Percentiles rank a stretch among this genome's conserved stretches.
Evolutionary conservation across 2,329 filamentous ascomycete genomes (phyloP).

Genomic region (Cyanodermella asteris): DNA sequence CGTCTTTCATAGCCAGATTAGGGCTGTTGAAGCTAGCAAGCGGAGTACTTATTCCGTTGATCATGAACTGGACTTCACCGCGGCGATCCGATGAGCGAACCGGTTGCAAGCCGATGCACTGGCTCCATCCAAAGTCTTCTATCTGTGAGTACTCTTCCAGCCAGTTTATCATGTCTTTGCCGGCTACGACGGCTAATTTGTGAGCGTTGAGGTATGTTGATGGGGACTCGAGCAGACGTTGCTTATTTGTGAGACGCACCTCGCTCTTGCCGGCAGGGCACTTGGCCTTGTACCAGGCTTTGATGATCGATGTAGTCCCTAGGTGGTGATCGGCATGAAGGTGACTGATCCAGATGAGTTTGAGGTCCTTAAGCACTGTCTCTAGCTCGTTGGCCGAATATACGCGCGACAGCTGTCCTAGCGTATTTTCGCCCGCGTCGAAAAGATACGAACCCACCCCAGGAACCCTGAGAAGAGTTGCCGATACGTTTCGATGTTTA

Average conservation of each 20-base stretch:
- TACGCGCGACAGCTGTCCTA: conserved; percentile 64
- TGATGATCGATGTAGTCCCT: conserved; percentile 59
- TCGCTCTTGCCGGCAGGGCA: no score
- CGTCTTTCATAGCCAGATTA: conserved; percentile 12
- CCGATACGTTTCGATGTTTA: conserved; percentile 87
- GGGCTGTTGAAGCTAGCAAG: conserved; percentile 4
- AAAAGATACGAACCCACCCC: conserved; percentile 73
- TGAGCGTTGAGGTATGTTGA: no score
- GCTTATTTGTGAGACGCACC: conserved; percentile 20
- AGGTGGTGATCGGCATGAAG: conserved; percentile 92
- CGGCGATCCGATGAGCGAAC: not conserved
- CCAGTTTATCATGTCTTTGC: conserved; percentile 50
- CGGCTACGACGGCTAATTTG: conserved; percentile 45
- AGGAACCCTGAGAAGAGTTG: conserved; percentile 65
- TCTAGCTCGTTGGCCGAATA: conserved; percentile 43
- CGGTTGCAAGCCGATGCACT: conserved; percentile 24
- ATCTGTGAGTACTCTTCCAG: conserved; percentile 58
- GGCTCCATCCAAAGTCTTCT: conserved; percentile 51
- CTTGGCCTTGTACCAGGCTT: conserved; percentile 55
- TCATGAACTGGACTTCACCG: no score
- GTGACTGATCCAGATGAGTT: conserved; percentile 81
- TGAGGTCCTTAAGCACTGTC: conserved; percentile 55
- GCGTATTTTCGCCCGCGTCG: conserved; percentile 78
- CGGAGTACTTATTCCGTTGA: not conserved
- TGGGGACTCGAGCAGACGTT: conserved; percentile 17